Evolutionary conservation across 2,329 filamentous ascomycete genomes (phyloP).

Genomic region (Cercospora nicotianae): DNA sequence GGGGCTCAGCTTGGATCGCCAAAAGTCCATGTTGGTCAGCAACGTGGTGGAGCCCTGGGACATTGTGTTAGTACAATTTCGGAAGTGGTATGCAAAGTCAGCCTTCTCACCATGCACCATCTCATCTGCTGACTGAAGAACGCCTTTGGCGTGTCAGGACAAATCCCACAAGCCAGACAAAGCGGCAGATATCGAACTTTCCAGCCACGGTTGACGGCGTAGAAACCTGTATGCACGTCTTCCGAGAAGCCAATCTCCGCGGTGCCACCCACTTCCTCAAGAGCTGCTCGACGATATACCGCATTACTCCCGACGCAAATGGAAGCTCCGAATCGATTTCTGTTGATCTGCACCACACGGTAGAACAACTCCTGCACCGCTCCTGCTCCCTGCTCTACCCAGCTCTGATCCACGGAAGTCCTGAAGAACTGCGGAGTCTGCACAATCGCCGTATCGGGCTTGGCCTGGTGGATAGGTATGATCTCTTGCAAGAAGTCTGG

Average conservation of each 20-base stretch:
- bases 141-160: slow-evolving; percentile 46
- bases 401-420: slow-evolving; percentile 43
- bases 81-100: neutral
- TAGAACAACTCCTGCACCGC: slow-evolving; percentile 48
- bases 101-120: slow-evolving; percentile 39
- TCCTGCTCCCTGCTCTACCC: slow-evolving; percentile 49
- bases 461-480: slow-evolving; percentile 44
- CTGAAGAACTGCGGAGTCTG: slow-evolving; percentile 49
- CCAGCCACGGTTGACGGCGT: slow-evolving; percentile 47
- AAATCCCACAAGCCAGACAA: slow-evolving; percentile 47
- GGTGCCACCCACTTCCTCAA: slow-evolving; percentile 46
- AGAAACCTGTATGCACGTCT: slow-evolving; percentile 49
- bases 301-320: slow-evolving; percentile 49
- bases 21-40: slow-evolving; percentile 46
- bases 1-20: slow-evolving; percentile 41
- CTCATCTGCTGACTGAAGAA: slow-evolving; percentile 50
- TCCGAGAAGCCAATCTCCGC: slow-evolving; percentile 48
- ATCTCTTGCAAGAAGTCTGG: slow-evolving; percentile 45
- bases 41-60: slow-evolving; percentile 42
- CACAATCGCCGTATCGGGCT: slow-evolving; percentile 44
- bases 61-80: neutral
- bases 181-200: slow-evolving; percentile 47
- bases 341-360: slow-evolving; percentile 47
- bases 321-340: slow-evolving; percentile 45
- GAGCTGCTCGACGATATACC: slow-evolving; percentile 43